phyloP scores from a whole-genome alignment of 2,329 filamentous ascomycete genomes.

The Macrophomina tecta region DNA sequence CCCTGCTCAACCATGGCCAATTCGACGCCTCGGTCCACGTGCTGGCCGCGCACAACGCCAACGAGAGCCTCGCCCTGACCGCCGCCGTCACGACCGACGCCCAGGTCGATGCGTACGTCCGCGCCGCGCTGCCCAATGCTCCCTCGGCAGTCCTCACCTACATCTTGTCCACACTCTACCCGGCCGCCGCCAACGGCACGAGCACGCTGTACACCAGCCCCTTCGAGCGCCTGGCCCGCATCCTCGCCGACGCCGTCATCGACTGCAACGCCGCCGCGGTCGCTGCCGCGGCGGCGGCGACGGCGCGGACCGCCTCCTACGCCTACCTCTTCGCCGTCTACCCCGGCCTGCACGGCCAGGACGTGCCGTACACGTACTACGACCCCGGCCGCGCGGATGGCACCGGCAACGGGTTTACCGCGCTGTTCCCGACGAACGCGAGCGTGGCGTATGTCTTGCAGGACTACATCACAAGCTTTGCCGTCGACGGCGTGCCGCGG shows the following conservation, averaged over 20 bases:
- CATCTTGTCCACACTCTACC: slow-evolving; percentile 56
- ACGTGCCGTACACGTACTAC: slow-evolving; percentile 61
- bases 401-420: slow-evolving; percentile 23
- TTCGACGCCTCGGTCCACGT: slow-evolving; percentile 44
- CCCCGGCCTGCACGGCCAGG: slow-evolving; percentile 60
- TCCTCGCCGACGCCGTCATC: slow-evolving; percentile 54
- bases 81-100: slow-evolving; percentile 8
- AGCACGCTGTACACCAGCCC: slow-evolving; percentile 54
- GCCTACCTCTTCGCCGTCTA: slow-evolving; percentile 61
- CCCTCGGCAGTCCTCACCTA: slow-evolving; percentile 45
- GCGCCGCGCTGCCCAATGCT: slow-evolving; percentile 38
- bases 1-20: not conserved
- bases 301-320: slow-evolving; percentile 54
- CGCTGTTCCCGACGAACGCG: slow-evolving; percentile 34
- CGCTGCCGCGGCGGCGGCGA: slow-evolving; percentile 54
- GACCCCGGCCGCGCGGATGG: slow-evolving; percentile 36
- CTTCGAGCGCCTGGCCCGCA: slow-evolving; percentile 49
- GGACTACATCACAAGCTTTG: slow-evolving; percentile 53
- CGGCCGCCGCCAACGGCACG: slow-evolving; percentile 46
- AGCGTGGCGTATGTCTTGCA: slow-evolving; percentile 52
- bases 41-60: slow-evolving; percentile 50
- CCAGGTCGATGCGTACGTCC: slow-evolving; percentile 37
- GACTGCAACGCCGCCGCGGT: slow-evolving; percentile 61
- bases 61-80: slow-evolving; percentile 51
- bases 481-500: slow-evolving; percentile 44